Evolutionary conservation across 345 rosid species (phyloP), one percentile per base, ranked within the genome.

Genomic region (Iberis pinnata): DNA sequence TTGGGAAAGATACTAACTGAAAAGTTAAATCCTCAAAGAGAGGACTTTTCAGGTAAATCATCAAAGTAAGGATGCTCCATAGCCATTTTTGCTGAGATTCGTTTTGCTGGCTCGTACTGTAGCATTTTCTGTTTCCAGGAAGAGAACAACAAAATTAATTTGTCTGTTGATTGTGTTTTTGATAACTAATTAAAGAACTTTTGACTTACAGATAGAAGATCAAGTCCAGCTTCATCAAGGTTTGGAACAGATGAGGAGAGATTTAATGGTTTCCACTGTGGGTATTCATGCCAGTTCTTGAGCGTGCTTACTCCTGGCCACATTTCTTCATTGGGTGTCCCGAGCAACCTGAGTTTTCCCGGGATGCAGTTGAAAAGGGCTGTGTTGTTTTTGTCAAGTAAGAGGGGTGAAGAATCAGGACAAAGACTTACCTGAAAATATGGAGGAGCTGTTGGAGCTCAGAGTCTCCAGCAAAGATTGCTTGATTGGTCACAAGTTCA

Each of bases 271-370:
- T 66, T 88, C 98, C 98, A 92, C 31, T 85, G 89, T 2, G 98
- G 96, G 68, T 92, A 92, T 69, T 83, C 98, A 22, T 92, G 98
- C 98, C 98, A 92, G 78, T 92, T 85, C 76, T 79, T 62, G 59
- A 92, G 76, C 31, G 67, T 67, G 73, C 89, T 78, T 13, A 92
- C 95, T 49, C 95, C 98, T 2, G 98, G 97, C 98, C 98, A 92
- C 61, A 85, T 54, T 53, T 73, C 20, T 60, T 92, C 97, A 70
- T 88, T 81, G 14, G 98, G 98, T 45, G 98, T 88, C 26, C 98
- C 97, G 11, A 92, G 56, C 64, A 88, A 69, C 86, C 97, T 86
- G 78, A 53, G 64, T 43, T 25, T 63, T 38, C 20, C 36, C 36
- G 40, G 0, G 20, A 16, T 11, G 5, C 9, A 64, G 4, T 39